Evolutionary conservation across 345 rosid species (phyloP), one percentile per base, ranked within the genome.

Genomic region (Cardamine resedifolia): DNA sequence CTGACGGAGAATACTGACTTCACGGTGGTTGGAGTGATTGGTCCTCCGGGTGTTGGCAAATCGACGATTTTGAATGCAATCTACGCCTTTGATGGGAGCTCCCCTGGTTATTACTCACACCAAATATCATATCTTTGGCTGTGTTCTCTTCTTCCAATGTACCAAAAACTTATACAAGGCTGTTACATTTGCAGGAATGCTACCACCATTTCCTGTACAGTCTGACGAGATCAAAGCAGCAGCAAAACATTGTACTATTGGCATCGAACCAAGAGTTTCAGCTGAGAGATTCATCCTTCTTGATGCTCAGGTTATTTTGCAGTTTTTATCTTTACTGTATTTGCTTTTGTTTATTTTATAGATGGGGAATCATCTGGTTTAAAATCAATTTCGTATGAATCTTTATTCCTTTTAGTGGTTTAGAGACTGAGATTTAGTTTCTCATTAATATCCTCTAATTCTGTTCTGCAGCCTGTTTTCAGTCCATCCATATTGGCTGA

Each of bases 1-100:
- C 78, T 91, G 69, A 91, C 90, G 3, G 95, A 91, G 82, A 91
- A 91, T 80, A 83, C 92, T 10, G 95, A 90, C 47, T 88, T 91
- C 77, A 87, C 84, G 31, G 97, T 91, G 76, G 84, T 91, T 30
- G 97, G 95, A 24, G 86, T 91, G 75, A 88, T 91, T 28, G 95
- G 97, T 36, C 88, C 85, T 3, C 79, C 86, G 1, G 97, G 97
- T 27, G 95, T 77, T 12, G 95, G 97, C 53, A 91, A 91, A 76
- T 91, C 97, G 3, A 85, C 89, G 3, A 84, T 91, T 61, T 80
- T 88, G 95, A 88, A 91, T 75, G 87, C 87, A 70, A 85, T 91
- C 64, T 91, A 91, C 70, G 90, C 95, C 55, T 85, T 84, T 72
- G 92, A 87, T 77, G 84, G 83, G 9, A 81, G 60, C 76, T 88